Evolutionary conservation across 2,329 filamentous ascomycete genomes (phyloP).

Genomic region (Grosmannia serpens): DNA sequence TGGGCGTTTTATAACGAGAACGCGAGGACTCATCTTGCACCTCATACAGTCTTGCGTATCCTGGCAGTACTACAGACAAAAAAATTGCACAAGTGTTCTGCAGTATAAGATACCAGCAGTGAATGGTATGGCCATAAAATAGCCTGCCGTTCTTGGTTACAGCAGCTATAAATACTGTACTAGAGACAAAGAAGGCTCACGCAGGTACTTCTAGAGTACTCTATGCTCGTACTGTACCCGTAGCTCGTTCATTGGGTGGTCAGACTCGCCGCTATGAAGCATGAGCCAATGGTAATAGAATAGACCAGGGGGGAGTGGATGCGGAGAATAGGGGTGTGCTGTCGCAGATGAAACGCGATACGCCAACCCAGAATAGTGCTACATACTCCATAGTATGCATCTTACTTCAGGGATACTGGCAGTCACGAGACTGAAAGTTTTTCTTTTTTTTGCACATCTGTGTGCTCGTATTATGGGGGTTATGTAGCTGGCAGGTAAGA

Average conservation of each 20-base stretch:
- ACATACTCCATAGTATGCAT: neutral
- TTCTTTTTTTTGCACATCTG: no score
- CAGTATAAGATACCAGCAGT: no score
- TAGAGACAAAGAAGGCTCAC: neutral
- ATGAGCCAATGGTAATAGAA: neutral
- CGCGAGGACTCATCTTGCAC: neutral
- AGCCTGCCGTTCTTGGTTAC: no score
- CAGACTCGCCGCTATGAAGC: neutral
- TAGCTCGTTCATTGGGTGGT: neutral
- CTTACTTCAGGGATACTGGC: neutral
- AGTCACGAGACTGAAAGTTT: neutral
- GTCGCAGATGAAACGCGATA: neutral
- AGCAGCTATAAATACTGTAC: neutral
- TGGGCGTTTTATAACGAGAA: constrained; percentile 1
- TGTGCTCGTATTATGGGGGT: no score
- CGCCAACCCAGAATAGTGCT: neutral
- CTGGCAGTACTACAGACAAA: neutral
- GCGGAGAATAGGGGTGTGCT: neutral
- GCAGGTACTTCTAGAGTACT: neutral
- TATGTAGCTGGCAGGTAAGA: no score
- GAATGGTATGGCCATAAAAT: no score
- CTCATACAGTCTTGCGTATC: neutral
- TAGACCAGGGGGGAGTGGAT: neutral
- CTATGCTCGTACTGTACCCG: neutral
- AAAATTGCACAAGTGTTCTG: neutral